Base-by-base conservation (phyloP, 2,329 filamentous ascomycete species). In the Epichloe typhina region DNA sequence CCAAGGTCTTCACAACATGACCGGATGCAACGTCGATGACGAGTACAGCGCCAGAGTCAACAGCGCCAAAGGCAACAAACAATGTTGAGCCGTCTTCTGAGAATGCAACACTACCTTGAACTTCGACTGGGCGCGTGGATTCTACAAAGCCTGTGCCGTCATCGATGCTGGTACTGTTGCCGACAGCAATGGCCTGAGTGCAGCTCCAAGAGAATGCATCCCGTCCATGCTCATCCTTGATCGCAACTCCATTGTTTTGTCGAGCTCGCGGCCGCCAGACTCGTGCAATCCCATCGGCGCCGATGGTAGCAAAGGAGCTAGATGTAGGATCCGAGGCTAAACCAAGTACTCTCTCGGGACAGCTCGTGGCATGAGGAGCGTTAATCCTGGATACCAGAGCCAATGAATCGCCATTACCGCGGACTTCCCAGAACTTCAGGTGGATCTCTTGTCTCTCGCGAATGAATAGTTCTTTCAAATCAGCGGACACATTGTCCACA, bases 361-460 rank as follows among this genome's bases (percentile, higher is more conserved):
- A 66, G 54, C 67, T 68, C 50, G 78, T 76, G 53, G 75, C 73
- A 66, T 98, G 91, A 15, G 93, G 90, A 8, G 81, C 77, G 63
- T 95, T 89, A 50, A 97, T 80, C 53, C 91, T 81, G 2, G 89
- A 86, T 48, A 88, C 82, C 11, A 98, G 73, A 54, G 86, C 82
- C 74, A 93, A 88, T 58, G 70, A 61, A 61, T 78, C 62, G 61
- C 72, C 62, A 60, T 73, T 61, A 59, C 72, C 62, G 68, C 79
- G 80, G 68, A 86, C 67, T 64, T 82, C 69, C 93, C 93, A 98
- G 64, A 98, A 93, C 63, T 95, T 96, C 47, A 98, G 73, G 60
- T 86, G 86, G 0, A 89, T 79, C 63, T 97, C 91, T 42, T 76
- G 76, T 54, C 72, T 74, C 54, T 75, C 73, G 35, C 69, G 67